Conservation (phyloP, 495 filamentous ascomycete species). For the Penicillium atrosanguineum region DNA sequence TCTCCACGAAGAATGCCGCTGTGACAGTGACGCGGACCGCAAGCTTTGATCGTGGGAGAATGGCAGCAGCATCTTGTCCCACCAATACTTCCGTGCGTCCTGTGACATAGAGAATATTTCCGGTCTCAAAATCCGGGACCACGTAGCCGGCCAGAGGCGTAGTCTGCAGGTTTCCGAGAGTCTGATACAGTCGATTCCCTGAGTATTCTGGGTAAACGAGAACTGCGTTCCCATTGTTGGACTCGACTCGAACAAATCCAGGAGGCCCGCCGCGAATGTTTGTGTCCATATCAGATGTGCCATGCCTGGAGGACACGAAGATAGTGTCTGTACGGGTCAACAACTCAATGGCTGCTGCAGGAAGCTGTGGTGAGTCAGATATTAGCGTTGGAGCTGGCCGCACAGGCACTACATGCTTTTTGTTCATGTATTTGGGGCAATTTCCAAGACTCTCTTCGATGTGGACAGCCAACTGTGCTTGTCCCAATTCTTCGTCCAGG, state of each 20-base stretch:
- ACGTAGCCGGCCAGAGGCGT: conserved; percentile 63
- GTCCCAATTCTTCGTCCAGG: conserved; percentile 27
- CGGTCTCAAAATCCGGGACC: conserved; percentile 69
- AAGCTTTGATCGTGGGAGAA: conserved; percentile 68
- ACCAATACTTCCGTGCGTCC: conserved; percentile 36
- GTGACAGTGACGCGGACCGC: conserved; percentile 63
- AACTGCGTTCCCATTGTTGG: conserved; percentile 46
- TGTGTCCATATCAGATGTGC: conserved; percentile 72
- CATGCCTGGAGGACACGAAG: conserved; percentile 67
- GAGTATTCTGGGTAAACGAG: conserved; percentile 78
- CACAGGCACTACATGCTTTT: conserved; percentile 58
- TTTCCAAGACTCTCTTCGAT: conserved; percentile 72
- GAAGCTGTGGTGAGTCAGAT: neutral
- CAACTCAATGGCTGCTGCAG: neutral
- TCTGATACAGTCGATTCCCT: conserved; percentile 80
- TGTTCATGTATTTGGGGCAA: conserved; percentile 83
- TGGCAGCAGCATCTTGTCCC: conserved; percentile 52
- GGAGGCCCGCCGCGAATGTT: conserved; percentile 75
- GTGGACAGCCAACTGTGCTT: conserved; percentile 63
- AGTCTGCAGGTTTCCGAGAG: conserved; percentile 68
- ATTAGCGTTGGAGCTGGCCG: conserved; percentile 39
- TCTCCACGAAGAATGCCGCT: conserved; percentile 58
- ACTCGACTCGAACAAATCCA: conserved; percentile 66
- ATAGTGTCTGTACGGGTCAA: conserved; percentile 68
- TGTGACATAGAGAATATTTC: conserved; percentile 68